phyloP scores from a whole-genome alignment of 139 green algal genomes.

The Closterium sp. region DNA sequence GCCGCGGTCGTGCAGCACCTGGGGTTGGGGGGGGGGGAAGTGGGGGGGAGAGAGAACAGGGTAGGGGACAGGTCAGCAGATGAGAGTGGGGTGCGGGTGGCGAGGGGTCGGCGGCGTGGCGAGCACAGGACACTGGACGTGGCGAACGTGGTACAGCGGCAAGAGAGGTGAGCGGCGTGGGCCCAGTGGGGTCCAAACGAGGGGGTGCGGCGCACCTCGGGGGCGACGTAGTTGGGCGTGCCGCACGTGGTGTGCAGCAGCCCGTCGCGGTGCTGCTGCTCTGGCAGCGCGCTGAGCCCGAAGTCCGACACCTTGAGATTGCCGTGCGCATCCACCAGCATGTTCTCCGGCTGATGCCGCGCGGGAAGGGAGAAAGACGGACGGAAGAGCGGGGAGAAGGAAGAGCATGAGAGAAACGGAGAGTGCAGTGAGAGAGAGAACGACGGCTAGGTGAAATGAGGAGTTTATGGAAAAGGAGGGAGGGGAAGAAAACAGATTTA shows the following conservation, averaged over 20 bases:
- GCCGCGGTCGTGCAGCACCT: too few species aligned
- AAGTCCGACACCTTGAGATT: slow-evolving; percentile 46
- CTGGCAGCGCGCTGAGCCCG: background rate
- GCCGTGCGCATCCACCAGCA: slow-evolving; percentile 87
- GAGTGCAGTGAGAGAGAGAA: slow-evolving; percentile 21
- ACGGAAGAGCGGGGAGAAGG: background rate
- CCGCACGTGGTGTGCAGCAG: slow-evolving; percentile 66
- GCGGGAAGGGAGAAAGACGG: background rate
- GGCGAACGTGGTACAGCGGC: too few species aligned
- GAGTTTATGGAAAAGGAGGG: slow-evolving; percentile 4
- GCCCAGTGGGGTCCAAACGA: too few species aligned
- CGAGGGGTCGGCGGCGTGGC: too few species aligned
- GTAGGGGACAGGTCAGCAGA: background rate
- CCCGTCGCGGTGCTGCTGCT: slow-evolving; percentile 1
- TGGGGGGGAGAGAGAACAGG: background rate
- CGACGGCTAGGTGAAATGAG: background rate
- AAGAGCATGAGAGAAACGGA: background rate
- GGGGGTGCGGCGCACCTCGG: slow-evolving; percentile 66
- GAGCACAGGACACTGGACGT: too few species aligned
- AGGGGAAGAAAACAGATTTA: slow-evolving; percentile 16
- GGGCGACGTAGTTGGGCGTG: slow-evolving; percentile 73
- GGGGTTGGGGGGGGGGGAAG: background rate
- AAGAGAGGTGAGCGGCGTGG: too few species aligned
- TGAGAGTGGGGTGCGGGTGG: too few species aligned
- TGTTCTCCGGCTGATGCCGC: slow-evolving; percentile 85